Conservation (phyloP, 139 green algal species). For the Spirogloea muscicola region DNA sequence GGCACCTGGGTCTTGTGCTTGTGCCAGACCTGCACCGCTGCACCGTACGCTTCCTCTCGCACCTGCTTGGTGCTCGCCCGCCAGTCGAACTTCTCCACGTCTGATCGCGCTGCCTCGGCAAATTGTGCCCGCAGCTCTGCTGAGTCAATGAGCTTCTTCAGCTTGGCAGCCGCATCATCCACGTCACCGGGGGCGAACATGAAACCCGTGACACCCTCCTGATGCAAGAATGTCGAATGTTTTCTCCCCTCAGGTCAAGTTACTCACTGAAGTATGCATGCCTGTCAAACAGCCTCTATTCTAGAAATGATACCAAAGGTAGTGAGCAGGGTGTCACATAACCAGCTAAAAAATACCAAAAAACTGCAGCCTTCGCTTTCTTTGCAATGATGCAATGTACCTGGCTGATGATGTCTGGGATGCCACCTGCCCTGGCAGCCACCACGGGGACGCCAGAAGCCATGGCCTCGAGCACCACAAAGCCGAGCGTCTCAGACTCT, state of each 20-base stretch:
- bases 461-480: slow-evolving; percentile 97
- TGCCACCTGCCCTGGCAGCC: slow-evolving; percentile 61
- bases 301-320: no score
- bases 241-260: not conserved
- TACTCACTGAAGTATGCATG: no score
- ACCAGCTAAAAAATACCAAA: no score
- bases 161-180: slow-evolving; percentile 6
- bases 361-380: no score
- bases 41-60: not conserved
- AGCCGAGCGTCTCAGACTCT: slow-evolving; percentile 89
- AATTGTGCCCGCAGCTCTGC: slow-evolving; percentile 7
- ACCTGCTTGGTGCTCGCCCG: not conserved
- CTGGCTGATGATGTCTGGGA: slow-evolving; percentile 79
- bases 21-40: not conserved
- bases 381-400: no score
- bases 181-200: slow-evolving; percentile 54
- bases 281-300: no score
- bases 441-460: slow-evolving; percentile 82
- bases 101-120: not conserved
- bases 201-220: slow-evolving; percentile 53
- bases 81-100: slow-evolving; percentile 22
- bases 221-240: not conserved
- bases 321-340: no score
- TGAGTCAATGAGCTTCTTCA: slow-evolving; percentile 23
- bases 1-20: not conserved